phyloP scores from a whole-genome alignment of 176 grass and related monocot genomes.

The Miscanthus lutarioriparius region DNA sequence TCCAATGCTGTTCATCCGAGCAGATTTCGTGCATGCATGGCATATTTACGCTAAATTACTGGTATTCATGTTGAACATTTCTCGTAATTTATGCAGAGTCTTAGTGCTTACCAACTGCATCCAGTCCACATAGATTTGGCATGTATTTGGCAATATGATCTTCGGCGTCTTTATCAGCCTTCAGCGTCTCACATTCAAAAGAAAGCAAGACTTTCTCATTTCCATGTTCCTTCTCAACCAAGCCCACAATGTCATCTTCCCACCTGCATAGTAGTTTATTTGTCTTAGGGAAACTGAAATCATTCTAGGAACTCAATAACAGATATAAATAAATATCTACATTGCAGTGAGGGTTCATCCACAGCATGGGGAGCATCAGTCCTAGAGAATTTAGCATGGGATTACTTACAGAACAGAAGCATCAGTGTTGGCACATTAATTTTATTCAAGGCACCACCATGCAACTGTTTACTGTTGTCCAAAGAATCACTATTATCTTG shows the following conservation, averaged over 20 bases:
- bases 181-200: constrained; percentile 82
- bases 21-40: not conserved
- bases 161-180: constrained; percentile 80
- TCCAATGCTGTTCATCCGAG: not conserved
- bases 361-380: not conserved
- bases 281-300: not conserved
- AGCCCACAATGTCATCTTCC: constrained; percentile 76
- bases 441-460: not conserved
- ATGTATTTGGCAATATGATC: constrained; percentile 82
- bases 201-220: constrained; percentile 56
- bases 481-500: not conserved
- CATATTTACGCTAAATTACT: not conserved
- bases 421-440: not conserved
- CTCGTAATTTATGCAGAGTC: not conserved
- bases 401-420: not conserved
- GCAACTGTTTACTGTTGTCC: not conserved
- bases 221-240: constrained; percentile 74
- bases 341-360: not conserved
- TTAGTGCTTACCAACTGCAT: constrained; percentile 78
- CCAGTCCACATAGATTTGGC: constrained; percentile 70
- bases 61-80: not conserved
- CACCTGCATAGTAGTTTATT: constrained; percentile 47
- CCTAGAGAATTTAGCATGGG: not conserved
- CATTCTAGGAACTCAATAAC: not conserved
- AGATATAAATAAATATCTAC: not conserved